A percentile compares a stretch with the other conserved stretches of the same genome.
Evolutionary conservation across 805 yeast genomes (phyloP).

Genomic region (Nakazawaea wickerhamii): DNA sequence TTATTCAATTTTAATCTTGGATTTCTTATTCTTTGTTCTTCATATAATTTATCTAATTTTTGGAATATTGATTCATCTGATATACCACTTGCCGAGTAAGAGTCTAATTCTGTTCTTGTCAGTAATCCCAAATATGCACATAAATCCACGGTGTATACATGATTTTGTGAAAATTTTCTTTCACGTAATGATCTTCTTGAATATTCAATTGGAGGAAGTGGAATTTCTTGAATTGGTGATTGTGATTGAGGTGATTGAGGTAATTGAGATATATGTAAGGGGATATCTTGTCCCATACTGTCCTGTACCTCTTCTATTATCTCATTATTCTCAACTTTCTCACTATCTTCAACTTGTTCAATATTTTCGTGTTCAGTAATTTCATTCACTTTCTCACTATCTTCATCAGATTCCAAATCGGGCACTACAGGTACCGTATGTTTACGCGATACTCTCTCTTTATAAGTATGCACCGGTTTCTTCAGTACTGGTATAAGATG

Average conservation of each 20-base stretch:
- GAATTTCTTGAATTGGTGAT: neutral
- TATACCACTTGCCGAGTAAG: slow-evolving; percentile 24
- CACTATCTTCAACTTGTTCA: too few relatives aligned
- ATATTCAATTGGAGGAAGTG: neutral
- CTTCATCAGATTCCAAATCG: slow-evolving; percentile 6
- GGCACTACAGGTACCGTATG: neutral
- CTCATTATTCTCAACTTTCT: too few relatives aligned
- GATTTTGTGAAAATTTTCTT: slow-evolving; percentile 28
- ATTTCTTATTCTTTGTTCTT: slow-evolving; percentile 19
- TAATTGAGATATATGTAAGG: too few relatives aligned
- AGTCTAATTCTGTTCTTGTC: slow-evolving; percentile 22
- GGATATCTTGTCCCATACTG: too few relatives aligned
- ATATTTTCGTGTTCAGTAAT: too few relatives aligned
- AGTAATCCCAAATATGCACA: slow-evolving; percentile 28
- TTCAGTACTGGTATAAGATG: slow-evolving; percentile 12
- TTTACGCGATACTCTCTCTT: too few relatives aligned
- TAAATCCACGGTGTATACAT: slow-evolving; percentile 30
- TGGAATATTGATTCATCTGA: slow-evolving; percentile 23
- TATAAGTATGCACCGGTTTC: neutral
- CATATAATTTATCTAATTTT: slow-evolving; percentile 22
- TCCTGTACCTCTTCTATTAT: too few relatives aligned
- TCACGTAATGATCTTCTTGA: slow-evolving; percentile 21
- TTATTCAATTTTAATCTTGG: slow-evolving; percentile 20
- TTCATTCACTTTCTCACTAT: too few relatives aligned
- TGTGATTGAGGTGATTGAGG: neutral